A percentile compares a stretch with the other conserved stretches of the same genome.
phyloP scores from a whole-genome alignment of 2,329 filamentous ascomycete species.

The Talaromyces marneffei region DNA sequence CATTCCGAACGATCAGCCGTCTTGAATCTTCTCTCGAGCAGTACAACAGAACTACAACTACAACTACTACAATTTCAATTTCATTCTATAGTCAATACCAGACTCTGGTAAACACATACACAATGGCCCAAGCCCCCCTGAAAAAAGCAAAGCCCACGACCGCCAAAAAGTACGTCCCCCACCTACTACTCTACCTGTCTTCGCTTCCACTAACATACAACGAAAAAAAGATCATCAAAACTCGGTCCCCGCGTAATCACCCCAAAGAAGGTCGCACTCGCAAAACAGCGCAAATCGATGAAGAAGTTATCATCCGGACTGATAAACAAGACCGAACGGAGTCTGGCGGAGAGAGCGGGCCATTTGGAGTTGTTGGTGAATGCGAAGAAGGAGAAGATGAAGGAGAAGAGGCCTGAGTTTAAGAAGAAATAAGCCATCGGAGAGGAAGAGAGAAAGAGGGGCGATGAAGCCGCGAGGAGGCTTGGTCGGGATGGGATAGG shows the following conservation, averaged over 20 bases:
- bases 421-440: constrained; percentile 12
- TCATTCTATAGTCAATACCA: not conserved
- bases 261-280: constrained; percentile 58
- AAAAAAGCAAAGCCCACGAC: constrained; percentile 11
- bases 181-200: no score
- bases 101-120: not conserved
- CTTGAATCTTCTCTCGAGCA: no score
- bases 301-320: constrained; percentile 59
- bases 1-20: not conserved
- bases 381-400: constrained; percentile 56
- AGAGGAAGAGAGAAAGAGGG: not conserved
- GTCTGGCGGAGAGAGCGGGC: constrained; percentile 60
- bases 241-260: constrained; percentile 59
- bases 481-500: not conserved
- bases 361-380: constrained; percentile 64
- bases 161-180: constrained; percentile 8
- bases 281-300: constrained; percentile 57
- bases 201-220: not conserved
- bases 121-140: constrained; percentile 13
- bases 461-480: no score
- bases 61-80: not conserved
- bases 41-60: no score
- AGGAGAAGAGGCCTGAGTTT: constrained; percentile 23
- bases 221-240: constrained; percentile 32
- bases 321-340: constrained; percentile 60